Conservation (phyloP, 2,329 filamentous ascomycete genomes). For the Sporothrix euskadiensis region DNA sequence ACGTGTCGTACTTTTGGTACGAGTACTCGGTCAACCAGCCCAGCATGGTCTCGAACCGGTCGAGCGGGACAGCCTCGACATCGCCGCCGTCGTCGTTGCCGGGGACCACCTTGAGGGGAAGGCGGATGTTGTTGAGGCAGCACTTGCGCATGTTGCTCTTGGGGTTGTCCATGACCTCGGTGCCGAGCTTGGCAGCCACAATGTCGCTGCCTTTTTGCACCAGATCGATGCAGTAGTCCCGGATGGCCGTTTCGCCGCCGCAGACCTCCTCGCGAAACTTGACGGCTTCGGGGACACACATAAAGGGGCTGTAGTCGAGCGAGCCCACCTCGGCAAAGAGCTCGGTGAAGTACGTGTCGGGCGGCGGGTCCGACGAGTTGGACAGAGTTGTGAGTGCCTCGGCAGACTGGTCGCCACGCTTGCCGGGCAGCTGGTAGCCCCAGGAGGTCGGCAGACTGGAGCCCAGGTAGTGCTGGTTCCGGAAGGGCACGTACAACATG, state of each 20-base stretch:
- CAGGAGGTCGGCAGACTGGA: constrained; percentile 69
- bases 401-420: constrained; percentile 9
- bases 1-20: constrained; percentile 54
- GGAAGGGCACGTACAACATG: constrained; percentile 65
- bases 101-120: constrained; percentile 48
- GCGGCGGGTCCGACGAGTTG: constrained; percentile 26
- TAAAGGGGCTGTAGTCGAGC: constrained; percentile 62
- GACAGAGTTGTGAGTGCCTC: background rate
- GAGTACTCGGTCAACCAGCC: constrained; percentile 44
- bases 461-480: constrained; percentile 66
- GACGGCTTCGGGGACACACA: constrained; percentile 63
- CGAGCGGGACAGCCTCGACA: constrained; percentile 31
- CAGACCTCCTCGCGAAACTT: constrained; percentile 61
- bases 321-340: constrained; percentile 70
- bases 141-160: constrained; percentile 56
- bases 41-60: constrained; percentile 38
- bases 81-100: constrained; percentile 20
- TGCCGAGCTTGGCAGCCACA: constrained; percentile 60
- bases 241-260: constrained; percentile 65
- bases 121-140: constrained; percentile 62
- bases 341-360: constrained; percentile 56
- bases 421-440: constrained; percentile 52
- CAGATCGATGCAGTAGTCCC: constrained; percentile 56
- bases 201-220: constrained; percentile 56
- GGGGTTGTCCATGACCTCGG: constrained; percentile 61